Percentiles rank a stretch among this genome's conserved stretches.
Evolutionary conservation across 2,329 filamentous ascomycete genomes (phyloP).

Genomic region (Scedosporium dehoogii): DNA sequence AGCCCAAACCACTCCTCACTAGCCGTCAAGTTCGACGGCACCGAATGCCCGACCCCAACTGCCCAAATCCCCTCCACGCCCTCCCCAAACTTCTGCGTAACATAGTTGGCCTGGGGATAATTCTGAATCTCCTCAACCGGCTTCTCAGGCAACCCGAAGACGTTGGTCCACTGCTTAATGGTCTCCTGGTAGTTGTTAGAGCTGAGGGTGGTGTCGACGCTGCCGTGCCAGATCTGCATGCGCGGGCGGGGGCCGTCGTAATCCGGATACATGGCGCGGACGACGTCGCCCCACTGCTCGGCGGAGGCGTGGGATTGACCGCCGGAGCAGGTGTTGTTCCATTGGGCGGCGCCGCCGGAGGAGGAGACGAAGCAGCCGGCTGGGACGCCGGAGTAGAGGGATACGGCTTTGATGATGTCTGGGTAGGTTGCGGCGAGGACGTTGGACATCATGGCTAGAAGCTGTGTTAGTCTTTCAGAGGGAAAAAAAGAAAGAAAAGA

Average conservation of each 20-base stretch:
- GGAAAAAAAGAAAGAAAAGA: slow-evolving; percentile 17
- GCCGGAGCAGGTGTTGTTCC: slow-evolving; percentile 42
- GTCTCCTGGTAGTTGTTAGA: slow-evolving; percentile 47
- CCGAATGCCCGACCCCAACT: slow-evolving; percentile 13
- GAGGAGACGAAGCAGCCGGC: slow-evolving; percentile 34
- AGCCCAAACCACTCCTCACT: slow-evolving; percentile 16
- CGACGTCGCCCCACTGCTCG: slow-evolving; percentile 37
- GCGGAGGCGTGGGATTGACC: slow-evolving; percentile 32
- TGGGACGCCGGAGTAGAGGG: slow-evolving; percentile 32
- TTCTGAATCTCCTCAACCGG: slow-evolving; percentile 17
- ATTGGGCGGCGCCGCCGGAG: slow-evolving; percentile 24
- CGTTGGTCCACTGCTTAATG: slow-evolving; percentile 44
- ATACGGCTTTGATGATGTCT: slow-evolving; percentile 34
- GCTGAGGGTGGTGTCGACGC: slow-evolving; percentile 36
- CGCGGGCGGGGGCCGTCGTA: slow-evolving; percentile 39
- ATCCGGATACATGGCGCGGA: slow-evolving; percentile 34
- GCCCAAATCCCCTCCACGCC: slow-evolving; percentile 21
- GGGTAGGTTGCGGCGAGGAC: slow-evolving; percentile 37
- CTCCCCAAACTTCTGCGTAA: slow-evolving; percentile 21
- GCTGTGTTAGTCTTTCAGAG: neutral
- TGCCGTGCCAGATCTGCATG: slow-evolving; percentile 50
- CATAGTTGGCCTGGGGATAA: slow-evolving; percentile 19
- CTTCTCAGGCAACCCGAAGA: slow-evolving; percentile 29
- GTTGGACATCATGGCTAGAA: slow-evolving; percentile 17
- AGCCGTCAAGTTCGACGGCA: slow-evolving; percentile 15